These are phyloP conservation scores for Komagataella kurtzmanii DNA, from an alignment of 805 yeast species.

Conservation along the genomic window DNA sequence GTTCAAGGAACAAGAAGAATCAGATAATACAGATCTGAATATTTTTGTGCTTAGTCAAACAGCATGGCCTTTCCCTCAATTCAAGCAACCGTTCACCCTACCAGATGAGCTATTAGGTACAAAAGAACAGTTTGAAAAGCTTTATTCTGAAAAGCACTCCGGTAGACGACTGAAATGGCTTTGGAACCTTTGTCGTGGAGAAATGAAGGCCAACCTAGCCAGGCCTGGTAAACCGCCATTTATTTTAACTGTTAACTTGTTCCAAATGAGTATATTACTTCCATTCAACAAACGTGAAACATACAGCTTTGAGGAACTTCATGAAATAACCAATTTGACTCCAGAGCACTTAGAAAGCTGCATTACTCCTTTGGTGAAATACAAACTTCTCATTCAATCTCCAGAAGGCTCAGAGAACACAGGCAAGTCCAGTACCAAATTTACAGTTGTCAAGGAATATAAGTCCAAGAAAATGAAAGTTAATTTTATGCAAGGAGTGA, in stretches of 20 bases:
- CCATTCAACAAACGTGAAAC: constrained; percentile 67
- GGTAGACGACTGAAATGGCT: constrained; percentile 92
- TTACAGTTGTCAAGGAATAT: constrained; percentile 68
- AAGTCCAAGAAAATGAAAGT: constrained; percentile 75
- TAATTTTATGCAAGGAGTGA: constrained; percentile 38
- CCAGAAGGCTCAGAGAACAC: constrained; percentile 50
- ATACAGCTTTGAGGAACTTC: constrained; percentile 45
- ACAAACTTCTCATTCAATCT: constrained; percentile 53
- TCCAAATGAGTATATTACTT: constrained; percentile 75
- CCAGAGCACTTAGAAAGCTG: constrained; percentile 59
- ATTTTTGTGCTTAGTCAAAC: constrained; percentile 77
- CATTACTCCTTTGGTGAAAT: constrained; percentile 66
- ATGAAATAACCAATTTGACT: constrained; percentile 56
- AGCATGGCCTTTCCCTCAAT: constrained; percentile 68
- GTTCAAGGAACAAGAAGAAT: constrained; percentile 34
- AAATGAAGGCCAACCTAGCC: constrained; percentile 73
- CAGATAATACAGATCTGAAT: constrained; percentile 35
- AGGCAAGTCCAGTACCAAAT: constrained; percentile 39
- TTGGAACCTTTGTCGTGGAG: constrained; percentile 91
- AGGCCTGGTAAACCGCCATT: constrained; percentile 75
- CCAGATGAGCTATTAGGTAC: constrained; percentile 59
- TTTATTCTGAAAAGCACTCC: constrained; percentile 63
- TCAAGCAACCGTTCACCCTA: constrained; percentile 37
- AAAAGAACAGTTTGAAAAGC: constrained; percentile 49
- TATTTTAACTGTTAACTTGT: constrained; percentile 66